phyloP scores from a whole-genome alignment of 371 early-diverging fungal species.

The Caulochytrium protostelioides region DNA sequence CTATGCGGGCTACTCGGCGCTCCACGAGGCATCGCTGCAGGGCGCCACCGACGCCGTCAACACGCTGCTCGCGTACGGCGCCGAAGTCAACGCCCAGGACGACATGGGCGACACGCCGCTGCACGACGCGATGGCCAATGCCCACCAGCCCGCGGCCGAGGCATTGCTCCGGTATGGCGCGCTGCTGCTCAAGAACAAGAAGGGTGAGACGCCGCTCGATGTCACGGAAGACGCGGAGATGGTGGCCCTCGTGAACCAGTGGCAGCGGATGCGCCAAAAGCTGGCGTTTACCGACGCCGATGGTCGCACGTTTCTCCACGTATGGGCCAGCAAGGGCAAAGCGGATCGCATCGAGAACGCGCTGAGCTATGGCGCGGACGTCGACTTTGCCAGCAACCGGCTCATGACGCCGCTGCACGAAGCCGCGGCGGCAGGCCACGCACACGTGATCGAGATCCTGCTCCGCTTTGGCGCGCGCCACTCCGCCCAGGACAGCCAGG shows the following conservation, averaged over 20 bases:
- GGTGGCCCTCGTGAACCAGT: too few species aligned
- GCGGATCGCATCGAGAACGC: slow-evolving; percentile 25
- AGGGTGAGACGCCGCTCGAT: slow-evolving; percentile 31
- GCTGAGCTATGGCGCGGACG: slow-evolving; percentile 15
- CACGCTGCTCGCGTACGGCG: slow-evolving; percentile 44
- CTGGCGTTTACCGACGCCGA: slow-evolving; percentile 27
- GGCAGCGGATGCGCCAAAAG: slow-evolving; percentile 7
- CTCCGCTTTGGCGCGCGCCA: slow-evolving; percentile 33
- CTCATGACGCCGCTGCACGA: slow-evolving; percentile 35
- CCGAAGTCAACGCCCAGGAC: slow-evolving; percentile 47
- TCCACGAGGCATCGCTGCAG: slow-evolving; percentile 43
- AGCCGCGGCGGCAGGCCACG: slow-evolving; percentile 20
- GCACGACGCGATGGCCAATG: slow-evolving; percentile 46
- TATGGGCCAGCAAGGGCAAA: slow-evolving; percentile 32
- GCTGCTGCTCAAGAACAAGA: too few species aligned
- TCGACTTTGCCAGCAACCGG: slow-evolving; percentile 9
- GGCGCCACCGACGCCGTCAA: slow-evolving; percentile 35
- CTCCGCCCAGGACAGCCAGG: too few species aligned
- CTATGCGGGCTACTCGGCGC: slow-evolving; percentile 43
- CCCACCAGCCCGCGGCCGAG: slow-evolving; percentile 26
- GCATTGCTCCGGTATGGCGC: slow-evolving; percentile 48
- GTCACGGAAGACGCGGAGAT: slow-evolving; percentile 21
- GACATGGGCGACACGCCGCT: slow-evolving; percentile 51
- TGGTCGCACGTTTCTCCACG: slow-evolving; percentile 33
- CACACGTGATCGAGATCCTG: slow-evolving; percentile 17